Evolutionary conservation across 2,329 filamentous ascomycete species (phyloP).

Genomic region (Colletotrichum navitas): DNA sequence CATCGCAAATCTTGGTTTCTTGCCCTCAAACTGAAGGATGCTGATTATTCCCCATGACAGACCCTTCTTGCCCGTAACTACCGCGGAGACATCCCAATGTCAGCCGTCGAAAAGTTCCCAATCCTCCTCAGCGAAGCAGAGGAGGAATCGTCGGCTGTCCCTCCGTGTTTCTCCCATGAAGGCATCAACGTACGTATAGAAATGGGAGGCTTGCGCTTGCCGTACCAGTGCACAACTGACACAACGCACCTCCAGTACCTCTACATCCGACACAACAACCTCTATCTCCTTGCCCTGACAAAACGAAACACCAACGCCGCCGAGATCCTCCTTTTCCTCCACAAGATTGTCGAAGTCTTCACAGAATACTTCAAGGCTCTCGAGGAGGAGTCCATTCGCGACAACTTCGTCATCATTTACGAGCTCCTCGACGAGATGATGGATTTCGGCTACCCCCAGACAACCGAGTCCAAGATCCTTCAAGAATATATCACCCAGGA

Average conservation of each 20-base stretch:
- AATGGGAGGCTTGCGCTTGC: conserved; percentile 21
- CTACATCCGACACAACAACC: conserved; percentile 99
- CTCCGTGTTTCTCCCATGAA: conserved; percentile 97
- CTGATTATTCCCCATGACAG: conserved; percentile 60
- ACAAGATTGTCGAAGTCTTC: conserved; percentile 98
- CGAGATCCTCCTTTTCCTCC: conserved; percentile 97
- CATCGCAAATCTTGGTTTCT: neutral
- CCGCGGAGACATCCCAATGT: conserved; percentile 98
- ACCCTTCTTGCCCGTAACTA: conserved; percentile 99
- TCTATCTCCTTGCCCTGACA: conserved; percentile 96
- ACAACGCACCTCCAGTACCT: conserved; percentile 75
- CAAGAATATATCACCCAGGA: conserved; percentile 99
- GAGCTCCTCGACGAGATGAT: conserved; percentile 99
- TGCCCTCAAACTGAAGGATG: neutral
- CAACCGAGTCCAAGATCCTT: conserved; percentile 97
- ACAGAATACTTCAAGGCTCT: conserved; percentile 99
- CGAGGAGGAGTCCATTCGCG: conserved; percentile 97
- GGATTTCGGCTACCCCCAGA: conserved; percentile 99
- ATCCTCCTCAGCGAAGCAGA: conserved; percentile 96
- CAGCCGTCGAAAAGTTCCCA: conserved; percentile 97
- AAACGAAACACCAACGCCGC: conserved; percentile 99
- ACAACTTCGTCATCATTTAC: conserved; percentile 99
- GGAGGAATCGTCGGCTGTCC: conserved; percentile 97
- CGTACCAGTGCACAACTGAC: conserved; percentile 40
- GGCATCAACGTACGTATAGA: conserved; percentile 86